These are phyloP conservation scores for Helicostylum pulchrum DNA, from an alignment of 192 early-diverging fungal genomes.

Conservation along the genomic window DNA sequence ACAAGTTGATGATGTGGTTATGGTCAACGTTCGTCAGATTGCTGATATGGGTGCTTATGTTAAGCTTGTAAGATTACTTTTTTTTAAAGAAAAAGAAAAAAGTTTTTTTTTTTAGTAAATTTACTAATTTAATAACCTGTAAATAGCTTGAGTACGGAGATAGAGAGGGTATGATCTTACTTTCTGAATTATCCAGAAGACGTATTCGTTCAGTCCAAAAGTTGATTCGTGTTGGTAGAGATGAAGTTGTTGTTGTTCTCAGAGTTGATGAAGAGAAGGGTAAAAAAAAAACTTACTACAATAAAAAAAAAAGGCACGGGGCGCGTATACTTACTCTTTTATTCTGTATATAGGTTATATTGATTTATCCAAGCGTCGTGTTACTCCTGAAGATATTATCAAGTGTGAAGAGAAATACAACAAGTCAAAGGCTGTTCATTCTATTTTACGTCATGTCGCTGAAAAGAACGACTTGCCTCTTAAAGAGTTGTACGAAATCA, in stretches of 20 bases:
- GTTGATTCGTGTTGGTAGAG: constrained; percentile 86
- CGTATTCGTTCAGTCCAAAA: constrained; percentile 97
- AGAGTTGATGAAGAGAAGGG: constrained; percentile 97
- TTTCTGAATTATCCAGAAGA: constrained; percentile 88
- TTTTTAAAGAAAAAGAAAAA: background rate
- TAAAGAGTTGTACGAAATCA: constrained; percentile 76
- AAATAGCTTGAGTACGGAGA: constrained; percentile 86
- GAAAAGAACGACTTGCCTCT: constrained; percentile 78
- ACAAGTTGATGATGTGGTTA: constrained; percentile 91
- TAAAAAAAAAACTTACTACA: constrained; percentile 15
- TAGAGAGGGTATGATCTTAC: constrained; percentile 96
- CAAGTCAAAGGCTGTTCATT: constrained; percentile 89
- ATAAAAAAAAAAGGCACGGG: background rate
- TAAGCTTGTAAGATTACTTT: constrained; percentile 54
- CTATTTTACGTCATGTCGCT: constrained; percentile 85
- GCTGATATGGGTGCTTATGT: constrained; percentile 97
- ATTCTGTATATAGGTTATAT: constrained; percentile 73
- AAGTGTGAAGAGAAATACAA: constrained; percentile 92
- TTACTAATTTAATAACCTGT: background rate
- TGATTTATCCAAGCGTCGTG: constrained; percentile 94
- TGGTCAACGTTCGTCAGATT: constrained; percentile 95
- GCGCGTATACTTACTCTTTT: background rate
- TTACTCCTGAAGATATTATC: constrained; percentile 81
- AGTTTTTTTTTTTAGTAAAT: background rate
- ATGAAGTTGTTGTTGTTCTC: constrained; percentile 91